Conservation (phyloP, 257 asterid genomes). For the Solanum bulbocastanum region DNA sequence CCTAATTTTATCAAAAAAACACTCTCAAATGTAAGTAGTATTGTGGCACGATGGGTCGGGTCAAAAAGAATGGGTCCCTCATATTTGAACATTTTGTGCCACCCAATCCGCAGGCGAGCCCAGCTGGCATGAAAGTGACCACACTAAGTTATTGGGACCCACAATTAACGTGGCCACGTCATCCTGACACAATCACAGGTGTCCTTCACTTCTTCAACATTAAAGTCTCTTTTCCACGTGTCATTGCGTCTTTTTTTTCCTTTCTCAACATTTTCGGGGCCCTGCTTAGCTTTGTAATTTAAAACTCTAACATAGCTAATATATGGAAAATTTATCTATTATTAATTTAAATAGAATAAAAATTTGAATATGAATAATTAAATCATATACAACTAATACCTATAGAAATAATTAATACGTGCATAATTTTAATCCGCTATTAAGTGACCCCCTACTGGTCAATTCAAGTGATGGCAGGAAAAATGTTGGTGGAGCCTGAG, state of each 20-base stretch:
- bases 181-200: constrained; percentile 32
- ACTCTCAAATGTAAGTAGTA: background rate
- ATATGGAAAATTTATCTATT: no score
- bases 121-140: constrained; percentile 7
- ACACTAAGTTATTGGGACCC: constrained; percentile 21
- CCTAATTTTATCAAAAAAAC: background rate
- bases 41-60: background rate
- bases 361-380: background rate
- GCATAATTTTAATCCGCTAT: background rate
- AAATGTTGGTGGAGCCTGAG: background rate
- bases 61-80: background rate
- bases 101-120: background rate
- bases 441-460: background rate
- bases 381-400: no score
- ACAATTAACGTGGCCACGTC: constrained; percentile 50
- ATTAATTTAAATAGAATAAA: background rate
- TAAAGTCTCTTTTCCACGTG: constrained; percentile 30
- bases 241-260: background rate
- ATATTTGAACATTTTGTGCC: background rate
- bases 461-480: background rate
- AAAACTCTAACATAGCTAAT: no score
- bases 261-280: background rate
- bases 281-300: background rate
- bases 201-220: constrained; percentile 16
- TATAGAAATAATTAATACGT: no score